Conservation (phyloP, 805 yeast genomes). For the Dipodascopsis tothii region DNA sequence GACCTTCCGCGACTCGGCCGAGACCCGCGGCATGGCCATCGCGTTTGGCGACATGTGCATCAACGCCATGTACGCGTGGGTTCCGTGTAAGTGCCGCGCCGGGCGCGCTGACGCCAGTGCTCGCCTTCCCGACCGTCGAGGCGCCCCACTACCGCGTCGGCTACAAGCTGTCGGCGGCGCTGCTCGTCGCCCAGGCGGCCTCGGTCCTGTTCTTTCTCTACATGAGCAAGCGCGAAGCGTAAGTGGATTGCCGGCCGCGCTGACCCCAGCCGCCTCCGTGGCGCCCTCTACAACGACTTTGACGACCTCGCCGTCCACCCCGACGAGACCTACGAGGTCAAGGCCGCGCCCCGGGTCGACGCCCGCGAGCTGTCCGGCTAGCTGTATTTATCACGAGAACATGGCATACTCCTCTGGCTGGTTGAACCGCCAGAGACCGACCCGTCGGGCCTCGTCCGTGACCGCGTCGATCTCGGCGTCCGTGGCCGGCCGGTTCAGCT, state of each 20-base stretch:
- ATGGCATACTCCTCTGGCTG: slow-evolving; percentile 14
- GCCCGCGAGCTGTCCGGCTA: not conserved
- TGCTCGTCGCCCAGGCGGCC: slow-evolving; percentile 1
- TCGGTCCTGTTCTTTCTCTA: slow-evolving; percentile 14
- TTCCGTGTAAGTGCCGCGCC: too few relatives aligned
- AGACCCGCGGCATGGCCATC: too few relatives aligned
- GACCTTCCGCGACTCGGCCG: too few relatives aligned
- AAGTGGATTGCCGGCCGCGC: too few relatives aligned
- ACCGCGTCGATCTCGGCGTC: slow-evolving; percentile 19
- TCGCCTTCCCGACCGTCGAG: slow-evolving; percentile 34
- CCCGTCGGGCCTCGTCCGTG: slow-evolving; percentile 12
- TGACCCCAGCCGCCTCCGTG: too few relatives aligned
- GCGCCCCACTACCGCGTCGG: slow-evolving; percentile 28
- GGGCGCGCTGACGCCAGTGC: too few relatives aligned
- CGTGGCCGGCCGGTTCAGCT: slow-evolving; percentile 15
- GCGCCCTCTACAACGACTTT: too few relatives aligned
- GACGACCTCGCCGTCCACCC: too few relatives aligned
- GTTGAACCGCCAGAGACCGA: slow-evolving; percentile 22
- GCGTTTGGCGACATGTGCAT: too few relatives aligned
- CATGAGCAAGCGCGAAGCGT: slow-evolving; percentile 13
- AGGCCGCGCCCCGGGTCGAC: too few relatives aligned
- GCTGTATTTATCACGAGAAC: slow-evolving; percentile 3
- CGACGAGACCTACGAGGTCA: too few relatives aligned
- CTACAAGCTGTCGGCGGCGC: slow-evolving; percentile 18
- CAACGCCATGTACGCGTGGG: too few relatives aligned